Conservation (phyloP, 1,284 basidiomycete species). For the Marasmius fiardii region DNA sequence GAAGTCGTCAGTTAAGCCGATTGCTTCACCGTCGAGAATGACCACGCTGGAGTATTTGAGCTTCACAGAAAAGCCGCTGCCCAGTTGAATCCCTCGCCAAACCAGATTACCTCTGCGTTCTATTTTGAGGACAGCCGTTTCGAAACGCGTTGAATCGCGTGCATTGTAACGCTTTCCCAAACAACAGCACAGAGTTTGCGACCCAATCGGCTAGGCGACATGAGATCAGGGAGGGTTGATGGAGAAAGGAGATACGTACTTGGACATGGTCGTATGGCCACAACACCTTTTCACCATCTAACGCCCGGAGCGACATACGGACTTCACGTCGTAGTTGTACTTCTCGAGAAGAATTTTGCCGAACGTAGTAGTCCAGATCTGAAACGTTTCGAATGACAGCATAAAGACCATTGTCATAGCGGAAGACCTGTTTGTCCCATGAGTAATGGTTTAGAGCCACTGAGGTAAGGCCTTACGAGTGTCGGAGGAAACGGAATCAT, state of each 20-base stretch:
- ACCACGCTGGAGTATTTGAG: slow-evolving; percentile 58
- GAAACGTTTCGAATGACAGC: slow-evolving; percentile 44
- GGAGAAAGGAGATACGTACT: slow-evolving; percentile 31
- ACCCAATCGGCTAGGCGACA: slow-evolving; percentile 40
- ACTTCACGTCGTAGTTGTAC: slow-evolving; percentile 57
- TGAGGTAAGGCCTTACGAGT: slow-evolving; percentile 38
- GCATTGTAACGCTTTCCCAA: slow-evolving; percentile 45
- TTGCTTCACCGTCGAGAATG: slow-evolving; percentile 45
- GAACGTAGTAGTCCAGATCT: slow-evolving; percentile 60
- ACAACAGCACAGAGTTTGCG: slow-evolving; percentile 38
- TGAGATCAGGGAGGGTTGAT: not conserved
- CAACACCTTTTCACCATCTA: slow-evolving; percentile 61
- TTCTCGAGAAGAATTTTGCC: slow-evolving; percentile 57
- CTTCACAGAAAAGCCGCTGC: slow-evolving; percentile 68
- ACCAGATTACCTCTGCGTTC: slow-evolving; percentile 50
- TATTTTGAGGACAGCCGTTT: slow-evolving; percentile 52
- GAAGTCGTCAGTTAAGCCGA: slow-evolving; percentile 70
- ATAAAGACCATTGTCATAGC: slow-evolving; percentile 64
- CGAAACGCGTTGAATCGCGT: slow-evolving; percentile 44
- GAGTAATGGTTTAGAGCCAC: not conserved
- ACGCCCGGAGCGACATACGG: slow-evolving; percentile 61
- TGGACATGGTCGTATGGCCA: slow-evolving; percentile 66
- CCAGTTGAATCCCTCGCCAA: slow-evolving; percentile 60
- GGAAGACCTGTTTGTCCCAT: slow-evolving; percentile 49
- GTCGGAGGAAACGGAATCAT: slow-evolving; percentile 79